Conservation (phyloP, 2,329 filamentous ascomycete genomes). For the Nemania serpens region DNA sequence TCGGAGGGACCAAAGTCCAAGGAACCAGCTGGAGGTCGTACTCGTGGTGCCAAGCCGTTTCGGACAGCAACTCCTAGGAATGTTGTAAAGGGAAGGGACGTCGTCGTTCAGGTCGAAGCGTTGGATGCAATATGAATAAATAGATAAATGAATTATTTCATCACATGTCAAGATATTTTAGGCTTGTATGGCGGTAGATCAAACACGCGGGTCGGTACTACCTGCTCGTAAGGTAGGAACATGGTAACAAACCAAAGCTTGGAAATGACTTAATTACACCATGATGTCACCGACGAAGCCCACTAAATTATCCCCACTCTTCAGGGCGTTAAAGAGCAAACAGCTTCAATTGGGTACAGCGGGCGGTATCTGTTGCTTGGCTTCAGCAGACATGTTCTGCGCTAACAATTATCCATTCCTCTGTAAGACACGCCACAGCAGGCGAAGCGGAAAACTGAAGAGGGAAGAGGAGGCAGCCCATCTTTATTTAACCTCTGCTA, state of each 20-base stretch:
- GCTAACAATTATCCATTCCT: not conserved
- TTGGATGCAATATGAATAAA: too few relatives aligned
- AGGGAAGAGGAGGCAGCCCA: not conserved
- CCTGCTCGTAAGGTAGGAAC: too few relatives aligned
- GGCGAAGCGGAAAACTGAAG: not conserved
- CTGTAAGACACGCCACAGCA: not conserved
- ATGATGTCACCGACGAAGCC: constrained; percentile 14
- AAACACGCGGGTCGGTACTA: not conserved
- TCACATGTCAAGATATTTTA: too few relatives aligned
- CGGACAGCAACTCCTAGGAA: too few relatives aligned
- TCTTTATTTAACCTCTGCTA: too few relatives aligned
- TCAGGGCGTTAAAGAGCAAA: not conserved
- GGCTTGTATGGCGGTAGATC: not conserved
- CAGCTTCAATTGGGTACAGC: not conserved
- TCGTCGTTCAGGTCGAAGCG: too few relatives aligned
- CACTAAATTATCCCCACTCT: not conserved
- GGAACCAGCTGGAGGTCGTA: too few relatives aligned
- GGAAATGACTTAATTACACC: not conserved
- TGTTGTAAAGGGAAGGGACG: too few relatives aligned
- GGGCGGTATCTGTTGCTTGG: constrained; percentile 11
- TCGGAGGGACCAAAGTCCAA: too few relatives aligned
- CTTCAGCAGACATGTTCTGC: not conserved
- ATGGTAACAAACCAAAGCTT: too few relatives aligned
- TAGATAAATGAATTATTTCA: too few relatives aligned
- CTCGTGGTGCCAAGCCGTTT: too few relatives aligned